Percentiles rank a stretch among this genome's conserved stretches.
phyloP scores from a whole-genome alignment of 2,329 filamentous ascomycete species.

The Biscogniauxia marginata region DNA sequence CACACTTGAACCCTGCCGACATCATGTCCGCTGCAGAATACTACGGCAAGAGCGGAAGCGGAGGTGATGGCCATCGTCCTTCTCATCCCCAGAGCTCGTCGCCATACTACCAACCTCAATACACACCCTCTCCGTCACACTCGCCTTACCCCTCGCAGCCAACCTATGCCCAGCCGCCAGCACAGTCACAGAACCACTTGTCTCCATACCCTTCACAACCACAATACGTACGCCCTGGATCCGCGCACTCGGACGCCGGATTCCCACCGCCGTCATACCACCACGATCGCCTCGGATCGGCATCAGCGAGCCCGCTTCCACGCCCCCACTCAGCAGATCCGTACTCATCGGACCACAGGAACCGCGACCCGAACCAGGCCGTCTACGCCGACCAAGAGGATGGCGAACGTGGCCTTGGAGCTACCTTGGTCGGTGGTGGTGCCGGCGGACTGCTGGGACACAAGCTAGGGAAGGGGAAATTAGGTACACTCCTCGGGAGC shows the following conservation, averaged over 20 bases:
- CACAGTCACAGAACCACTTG: conserved; percentile 21
- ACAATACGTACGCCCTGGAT: conserved; percentile 28
- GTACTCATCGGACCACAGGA: conserved; percentile 13
- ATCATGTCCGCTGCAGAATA: conserved; percentile 33
- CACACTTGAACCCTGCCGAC: no score
- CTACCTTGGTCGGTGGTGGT: conserved; percentile 52
- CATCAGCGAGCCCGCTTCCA: conserved; percentile 7
- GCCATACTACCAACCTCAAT: conserved; percentile 20
- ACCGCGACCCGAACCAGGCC: conserved; percentile 10
- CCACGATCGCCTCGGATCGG: neutral
- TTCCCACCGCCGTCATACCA: conserved; percentile 16
- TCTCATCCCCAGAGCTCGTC: conserved; percentile 19
- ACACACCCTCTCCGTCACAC: conserved; percentile 16
- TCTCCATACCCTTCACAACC: conserved; percentile 25
- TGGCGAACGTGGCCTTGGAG: conserved; percentile 55
- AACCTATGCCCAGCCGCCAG: conserved; percentile 18
- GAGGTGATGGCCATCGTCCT: conserved; percentile 12
- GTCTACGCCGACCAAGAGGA: conserved; percentile 27
- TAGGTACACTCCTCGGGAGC: conserved; percentile 52
- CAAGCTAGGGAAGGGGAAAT: conserved; percentile 52
- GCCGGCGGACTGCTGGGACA: conserved; percentile 54
- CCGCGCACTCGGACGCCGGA: conserved; percentile 27
- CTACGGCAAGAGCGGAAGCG: conserved; percentile 23
- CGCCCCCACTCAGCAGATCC: conserved; percentile 31
- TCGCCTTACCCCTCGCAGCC: conserved; percentile 21